Conservation (phyloP, 1,284 basidiomycete genomes). For the Melampsora larici-populina region DNA sequence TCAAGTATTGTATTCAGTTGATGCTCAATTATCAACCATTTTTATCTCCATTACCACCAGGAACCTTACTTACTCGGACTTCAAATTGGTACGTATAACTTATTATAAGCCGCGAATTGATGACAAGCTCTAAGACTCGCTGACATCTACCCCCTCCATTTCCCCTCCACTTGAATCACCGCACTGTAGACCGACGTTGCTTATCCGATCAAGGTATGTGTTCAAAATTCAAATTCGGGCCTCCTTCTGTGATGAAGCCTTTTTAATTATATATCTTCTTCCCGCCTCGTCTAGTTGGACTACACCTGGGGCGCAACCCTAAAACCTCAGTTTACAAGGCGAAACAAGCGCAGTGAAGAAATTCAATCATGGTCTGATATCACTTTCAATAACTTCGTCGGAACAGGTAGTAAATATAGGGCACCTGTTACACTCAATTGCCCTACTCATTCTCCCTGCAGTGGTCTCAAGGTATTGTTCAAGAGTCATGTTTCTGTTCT, state of each 20-base stretch:
- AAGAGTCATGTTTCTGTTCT: background rate
- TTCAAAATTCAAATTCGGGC: background rate
- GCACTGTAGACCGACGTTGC: slow-evolving; percentile 18
- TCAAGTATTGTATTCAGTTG: background rate
- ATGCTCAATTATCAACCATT: background rate
- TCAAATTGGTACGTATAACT: slow-evolving; percentile 15
- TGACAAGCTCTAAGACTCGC: no score
- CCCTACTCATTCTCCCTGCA: background rate
- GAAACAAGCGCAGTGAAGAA: background rate
- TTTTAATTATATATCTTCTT: background rate
- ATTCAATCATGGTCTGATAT: slow-evolving; percentile 23
- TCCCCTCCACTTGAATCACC: no score
- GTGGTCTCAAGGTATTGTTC: background rate
- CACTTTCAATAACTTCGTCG: slow-evolving; percentile 22
- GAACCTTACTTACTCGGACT: slow-evolving; percentile 17
- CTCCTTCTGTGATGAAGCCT: background rate
- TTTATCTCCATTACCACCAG: background rate
- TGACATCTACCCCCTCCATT: no score
- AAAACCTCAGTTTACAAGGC: background rate
- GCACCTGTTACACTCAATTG: slow-evolving; percentile 23
- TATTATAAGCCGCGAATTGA: background rate
- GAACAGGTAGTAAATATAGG: slow-evolving; percentile 15
- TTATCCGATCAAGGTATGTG: slow-evolving; percentile 31
- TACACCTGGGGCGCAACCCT: slow-evolving; percentile 19
- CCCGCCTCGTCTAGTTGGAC: background rate